Conservation (phyloP, 2,329 filamentous ascomycete genomes). For the Monosporascus sp. region DNA sequence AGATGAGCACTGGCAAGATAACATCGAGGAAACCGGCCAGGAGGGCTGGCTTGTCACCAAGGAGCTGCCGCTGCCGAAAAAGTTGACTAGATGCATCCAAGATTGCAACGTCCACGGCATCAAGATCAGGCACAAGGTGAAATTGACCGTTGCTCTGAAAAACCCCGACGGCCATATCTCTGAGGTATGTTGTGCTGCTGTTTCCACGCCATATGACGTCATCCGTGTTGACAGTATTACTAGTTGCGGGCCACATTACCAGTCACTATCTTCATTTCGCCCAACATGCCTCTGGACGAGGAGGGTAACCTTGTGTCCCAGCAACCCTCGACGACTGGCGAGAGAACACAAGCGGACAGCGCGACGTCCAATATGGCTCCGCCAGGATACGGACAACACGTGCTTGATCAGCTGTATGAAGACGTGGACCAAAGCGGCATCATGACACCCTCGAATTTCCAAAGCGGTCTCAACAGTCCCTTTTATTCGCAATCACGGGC, state of each 20-base stretch:
- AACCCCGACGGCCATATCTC: constrained; percentile 95
- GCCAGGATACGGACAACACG: constrained; percentile 87
- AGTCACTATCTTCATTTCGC: constrained; percentile 91
- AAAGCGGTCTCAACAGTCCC: constrained; percentile 75
- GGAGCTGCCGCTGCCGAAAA: constrained; percentile 69
- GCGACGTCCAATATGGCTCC: constrained; percentile 67
- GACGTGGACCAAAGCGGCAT: constrained; percentile 79
- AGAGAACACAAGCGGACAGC: constrained; percentile 34
- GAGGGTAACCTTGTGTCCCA: constrained; percentile 72
- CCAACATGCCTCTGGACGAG: constrained; percentile 83
- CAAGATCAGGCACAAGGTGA: constrained; percentile 88
- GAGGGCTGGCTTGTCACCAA: constrained; percentile 61
- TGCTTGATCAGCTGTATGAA: constrained; percentile 85
- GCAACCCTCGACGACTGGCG: constrained; percentile 43
- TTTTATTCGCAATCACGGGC: constrained; percentile 66
- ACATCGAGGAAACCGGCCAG: constrained; percentile 63
- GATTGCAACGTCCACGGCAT: constrained; percentile 85
- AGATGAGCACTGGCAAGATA: constrained; percentile 62
- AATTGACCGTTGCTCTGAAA: constrained; percentile 82
- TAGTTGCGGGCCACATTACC: constrained; percentile 84
- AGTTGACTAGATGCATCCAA: constrained; percentile 77
- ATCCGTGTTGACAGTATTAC: constrained; percentile 9
- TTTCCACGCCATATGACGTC: constrained; percentile 5
- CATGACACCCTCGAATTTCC: constrained; percentile 52
- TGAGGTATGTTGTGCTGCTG: constrained; percentile 52